These are phyloP conservation scores for Solanum acaule DNA, from an alignment of 257 asterid genomes.

Conservation along the genomic window DNA sequence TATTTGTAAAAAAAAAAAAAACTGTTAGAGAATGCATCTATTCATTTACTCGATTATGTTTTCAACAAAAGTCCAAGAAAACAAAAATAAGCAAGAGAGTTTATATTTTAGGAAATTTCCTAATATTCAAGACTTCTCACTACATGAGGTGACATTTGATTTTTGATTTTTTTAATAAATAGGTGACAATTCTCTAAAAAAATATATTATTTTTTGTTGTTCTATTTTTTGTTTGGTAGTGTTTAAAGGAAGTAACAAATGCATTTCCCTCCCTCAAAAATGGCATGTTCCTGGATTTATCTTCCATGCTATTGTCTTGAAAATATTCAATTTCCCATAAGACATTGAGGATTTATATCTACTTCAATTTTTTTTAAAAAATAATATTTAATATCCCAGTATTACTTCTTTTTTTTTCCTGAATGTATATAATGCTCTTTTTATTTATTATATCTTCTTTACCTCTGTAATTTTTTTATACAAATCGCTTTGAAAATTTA, in stretches of 20 bases:
- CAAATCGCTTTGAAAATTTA: too few relatives aligned
- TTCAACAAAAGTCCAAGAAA: not conserved
- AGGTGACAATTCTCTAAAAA: not conserved
- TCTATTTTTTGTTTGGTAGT: not conserved
- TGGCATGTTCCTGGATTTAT: not conserved
- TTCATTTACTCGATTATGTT: not conserved
- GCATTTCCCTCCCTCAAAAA: not conserved
- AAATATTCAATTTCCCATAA: not conserved
- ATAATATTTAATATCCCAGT: not conserved
- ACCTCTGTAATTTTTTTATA: not conserved
- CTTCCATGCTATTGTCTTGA: not conserved
- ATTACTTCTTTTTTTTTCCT: not conserved
- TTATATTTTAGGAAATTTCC: not conserved
- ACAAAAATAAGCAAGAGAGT: not conserved
- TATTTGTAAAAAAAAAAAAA: too few relatives aligned
- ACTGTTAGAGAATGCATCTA: fast-evolving
- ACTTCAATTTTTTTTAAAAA: too few relatives aligned
- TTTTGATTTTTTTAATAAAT: not conserved
- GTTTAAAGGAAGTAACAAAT: not conserved
- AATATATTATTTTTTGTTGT: not conserved
- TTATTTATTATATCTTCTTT: not conserved
- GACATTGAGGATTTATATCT: not conserved
- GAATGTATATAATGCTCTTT: not conserved
- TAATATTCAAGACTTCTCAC: not conserved
- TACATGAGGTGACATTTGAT: not conserved